Percentiles rank a stretch among this genome's conserved stretches.
Evolutionary conservation across 2,329 filamentous ascomycete genomes (phyloP).

Genomic region (Neoarthrinium moseri): DNA sequence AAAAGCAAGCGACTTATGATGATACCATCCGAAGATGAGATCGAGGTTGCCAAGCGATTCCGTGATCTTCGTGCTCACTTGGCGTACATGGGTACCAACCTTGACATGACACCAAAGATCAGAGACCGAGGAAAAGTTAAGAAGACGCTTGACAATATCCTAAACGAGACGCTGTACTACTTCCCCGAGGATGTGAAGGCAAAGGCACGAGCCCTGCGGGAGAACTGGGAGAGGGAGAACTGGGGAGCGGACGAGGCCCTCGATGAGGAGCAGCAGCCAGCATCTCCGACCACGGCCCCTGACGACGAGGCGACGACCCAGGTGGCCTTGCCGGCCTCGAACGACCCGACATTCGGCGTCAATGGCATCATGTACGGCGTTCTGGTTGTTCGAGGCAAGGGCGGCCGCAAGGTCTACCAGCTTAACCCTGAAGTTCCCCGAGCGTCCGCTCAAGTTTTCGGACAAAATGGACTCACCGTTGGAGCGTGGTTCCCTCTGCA

Average conservation of each 20-base stretch:
- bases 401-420: conserved; percentile 14
- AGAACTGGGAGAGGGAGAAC: conserved; percentile 19
- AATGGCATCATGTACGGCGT: conserved; percentile 25
- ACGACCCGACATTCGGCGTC: conserved; percentile 20
- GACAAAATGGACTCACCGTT: conserved; percentile 21
- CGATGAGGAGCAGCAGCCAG: not conserved
- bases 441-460: conserved; percentile 17
- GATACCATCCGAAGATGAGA: not conserved
- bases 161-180: conserved; percentile 7
- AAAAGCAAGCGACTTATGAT: not conserved
- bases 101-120: not conserved
- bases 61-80: not conserved
- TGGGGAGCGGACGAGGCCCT: conserved; percentile 19
- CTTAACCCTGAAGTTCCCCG: conserved; percentile 17
- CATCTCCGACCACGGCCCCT: not conserved
- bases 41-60: not conserved
- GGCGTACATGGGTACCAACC: not conserved
- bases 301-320: conserved; percentile 6
- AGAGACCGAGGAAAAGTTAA: not conserved
- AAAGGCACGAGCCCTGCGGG: conserved; percentile 11
- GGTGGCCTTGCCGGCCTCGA: conserved; percentile 13
- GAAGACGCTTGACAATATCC: not conserved
- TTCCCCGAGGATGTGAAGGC: conserved; percentile 17
- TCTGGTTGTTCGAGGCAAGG: conserved; percentile 7
- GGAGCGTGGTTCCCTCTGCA: conserved; percentile 23